Conservation (phyloP, 495 filamentous ascomycete species). For the Aspergillus coremiiformis region DNA sequence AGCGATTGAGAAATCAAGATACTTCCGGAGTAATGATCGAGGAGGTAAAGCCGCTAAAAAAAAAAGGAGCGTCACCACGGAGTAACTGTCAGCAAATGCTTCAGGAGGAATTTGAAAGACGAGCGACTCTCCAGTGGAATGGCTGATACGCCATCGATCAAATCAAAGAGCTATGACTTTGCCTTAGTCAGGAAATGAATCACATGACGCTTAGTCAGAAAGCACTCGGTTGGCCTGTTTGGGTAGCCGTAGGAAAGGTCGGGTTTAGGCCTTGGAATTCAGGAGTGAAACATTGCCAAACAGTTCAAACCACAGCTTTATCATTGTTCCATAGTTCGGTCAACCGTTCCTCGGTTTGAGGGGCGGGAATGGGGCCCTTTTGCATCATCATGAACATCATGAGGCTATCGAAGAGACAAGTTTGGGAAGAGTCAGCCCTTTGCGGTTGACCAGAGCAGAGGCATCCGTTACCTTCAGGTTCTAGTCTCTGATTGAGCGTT, state of each 20-base stretch:
- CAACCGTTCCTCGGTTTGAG: slow-evolving; percentile 10
- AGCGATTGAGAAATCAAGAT: background rate
- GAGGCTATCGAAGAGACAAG: background rate
- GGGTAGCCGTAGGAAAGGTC: background rate
- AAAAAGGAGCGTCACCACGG: background rate
- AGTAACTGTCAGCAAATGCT: background rate
- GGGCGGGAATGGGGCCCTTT: slow-evolving; percentile 15
- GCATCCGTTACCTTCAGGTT: background rate
- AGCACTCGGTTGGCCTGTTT: background rate
- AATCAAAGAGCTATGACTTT: too few species aligned
- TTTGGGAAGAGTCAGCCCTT: background rate
- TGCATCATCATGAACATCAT: slow-evolving; percentile 36
- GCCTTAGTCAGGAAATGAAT: background rate
- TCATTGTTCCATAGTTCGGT: slow-evolving; percentile 1
- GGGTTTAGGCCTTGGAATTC: background rate
- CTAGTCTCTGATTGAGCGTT: background rate
- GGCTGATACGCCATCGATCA: background rate
- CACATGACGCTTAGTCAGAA: background rate
- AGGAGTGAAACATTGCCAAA: slow-evolving; percentile 2
- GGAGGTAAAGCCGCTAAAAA: background rate
- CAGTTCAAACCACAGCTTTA: background rate
- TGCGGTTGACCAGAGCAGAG: background rate
- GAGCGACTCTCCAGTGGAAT: background rate
- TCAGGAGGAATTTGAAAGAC: background rate
- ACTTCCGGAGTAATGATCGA: background rate